Evolutionary conservation across 1,139 yeast species (phyloP).

Genomic region (Lodderomyces parapsilosis): DNA sequence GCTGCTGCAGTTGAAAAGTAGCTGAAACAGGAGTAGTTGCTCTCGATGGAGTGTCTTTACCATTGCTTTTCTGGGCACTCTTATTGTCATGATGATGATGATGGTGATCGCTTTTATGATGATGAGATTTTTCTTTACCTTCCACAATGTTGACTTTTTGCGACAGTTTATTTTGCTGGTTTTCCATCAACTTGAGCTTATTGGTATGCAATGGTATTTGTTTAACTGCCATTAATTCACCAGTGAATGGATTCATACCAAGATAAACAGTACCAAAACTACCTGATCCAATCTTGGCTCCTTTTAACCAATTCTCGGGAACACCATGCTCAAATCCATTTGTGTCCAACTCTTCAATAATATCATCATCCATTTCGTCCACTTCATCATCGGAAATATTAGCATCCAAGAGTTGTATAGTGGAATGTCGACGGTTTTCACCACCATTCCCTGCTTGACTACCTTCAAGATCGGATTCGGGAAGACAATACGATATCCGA

Average conservation of each 20-base stretch:
- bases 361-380: slow-evolving; percentile 8
- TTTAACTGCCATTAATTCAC: slow-evolving; percentile 96
- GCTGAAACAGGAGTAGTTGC: neutral
- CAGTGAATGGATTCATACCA: slow-evolving; percentile 89
- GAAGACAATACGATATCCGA: slow-evolving; percentile 24
- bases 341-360: slow-evolving; percentile 10
- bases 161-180: neutral
- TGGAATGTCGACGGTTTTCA: slow-evolving; percentile 39
- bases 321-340: slow-evolving; percentile 28
- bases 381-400: slow-evolving; percentile 32
- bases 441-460: slow-evolving; percentile 29
- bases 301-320: slow-evolving; percentile 86
- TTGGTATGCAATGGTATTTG: slow-evolving; percentile 70
- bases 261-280: slow-evolving; percentile 91
- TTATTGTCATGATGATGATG: neutral
- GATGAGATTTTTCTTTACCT: slow-evolving; percentile 31
- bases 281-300: slow-evolving; percentile 92
- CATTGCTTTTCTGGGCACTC: neutral
- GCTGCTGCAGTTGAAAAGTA: neutral
- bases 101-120: neutral
- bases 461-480: slow-evolving; percentile 20
- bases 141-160: slow-evolving; percentile 23
- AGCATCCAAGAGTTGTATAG: slow-evolving; percentile 48
- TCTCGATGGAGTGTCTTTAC: neutral
- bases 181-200: neutral